phyloP scores from a whole-genome alignment of 2,329 filamentous ascomycete genomes.

The Akanthomyces dipterigenus region DNA sequence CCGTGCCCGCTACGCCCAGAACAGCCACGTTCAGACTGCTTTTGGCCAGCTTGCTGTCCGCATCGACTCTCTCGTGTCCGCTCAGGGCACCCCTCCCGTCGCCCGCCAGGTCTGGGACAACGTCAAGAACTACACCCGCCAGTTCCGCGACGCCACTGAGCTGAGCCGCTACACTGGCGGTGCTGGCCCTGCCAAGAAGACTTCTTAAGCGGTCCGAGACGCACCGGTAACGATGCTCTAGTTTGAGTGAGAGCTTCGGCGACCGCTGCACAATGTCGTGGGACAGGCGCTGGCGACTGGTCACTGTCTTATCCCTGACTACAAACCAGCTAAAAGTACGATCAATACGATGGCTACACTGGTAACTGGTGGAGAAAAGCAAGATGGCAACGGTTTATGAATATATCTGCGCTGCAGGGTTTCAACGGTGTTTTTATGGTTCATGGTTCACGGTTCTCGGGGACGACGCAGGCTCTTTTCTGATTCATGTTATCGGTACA shows the following conservation, averaged over 20 bases:
- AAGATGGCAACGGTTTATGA: constrained; percentile 6
- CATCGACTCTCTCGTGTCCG: constrained; percentile 73
- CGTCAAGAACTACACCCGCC: constrained; percentile 64
- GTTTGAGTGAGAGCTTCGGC: background rate
- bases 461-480: background rate
- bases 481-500: background rate
- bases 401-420: background rate
- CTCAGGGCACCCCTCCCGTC: constrained; percentile 77
- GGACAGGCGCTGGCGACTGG: background rate
- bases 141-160: constrained; percentile 76
- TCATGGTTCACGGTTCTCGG: background rate
- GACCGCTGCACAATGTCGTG: background rate
- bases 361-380: background rate
- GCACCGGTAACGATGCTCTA: background rate
- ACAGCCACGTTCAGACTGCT: constrained; percentile 81
- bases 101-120: constrained; percentile 74
- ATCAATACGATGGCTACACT: background rate
- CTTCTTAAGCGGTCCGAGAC: constrained; percentile 25
- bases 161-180: constrained; percentile 63
- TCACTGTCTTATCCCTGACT: background rate
- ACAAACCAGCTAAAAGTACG: background rate
- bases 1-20: constrained; percentile 83
- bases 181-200: constrained; percentile 44
- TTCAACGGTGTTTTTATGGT: background rate
- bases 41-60: constrained; percentile 66